These are phyloP conservation scores for Boletus reticuloceps DNA, from an alignment of 768 basidiomycete genomes.

Conservation along the genomic window DNA sequence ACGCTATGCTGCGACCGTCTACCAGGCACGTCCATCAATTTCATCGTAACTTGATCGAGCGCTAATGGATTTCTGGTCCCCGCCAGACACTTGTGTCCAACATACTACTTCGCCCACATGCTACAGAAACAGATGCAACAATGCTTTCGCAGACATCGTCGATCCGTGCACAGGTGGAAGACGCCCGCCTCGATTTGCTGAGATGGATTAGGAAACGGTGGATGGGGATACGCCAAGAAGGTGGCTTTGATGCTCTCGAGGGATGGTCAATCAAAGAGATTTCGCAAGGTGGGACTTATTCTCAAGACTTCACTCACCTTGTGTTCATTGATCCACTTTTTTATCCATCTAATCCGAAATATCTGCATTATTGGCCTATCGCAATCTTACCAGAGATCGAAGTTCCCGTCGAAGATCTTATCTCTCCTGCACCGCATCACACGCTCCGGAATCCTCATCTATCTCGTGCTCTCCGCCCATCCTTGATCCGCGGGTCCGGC, in stretches of 20 bases:
- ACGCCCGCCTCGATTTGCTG: slow-evolving; percentile 44
- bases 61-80: background rate
- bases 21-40: slow-evolving; percentile 56
- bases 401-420: slow-evolving; percentile 71
- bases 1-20: slow-evolving; percentile 62
- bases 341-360: background rate
- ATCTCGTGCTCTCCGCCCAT: slow-evolving; percentile 28
- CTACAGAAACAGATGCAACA: slow-evolving; percentile 53
- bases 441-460: slow-evolving; percentile 24
- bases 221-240: slow-evolving; percentile 67
- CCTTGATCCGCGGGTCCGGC: slow-evolving; percentile 23
- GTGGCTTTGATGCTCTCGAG: slow-evolving; percentile 83
- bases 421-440: slow-evolving; percentile 41
- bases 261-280: slow-evolving; percentile 90
- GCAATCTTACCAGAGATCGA: slow-evolving; percentile 62
- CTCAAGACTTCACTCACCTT: background rate
- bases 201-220: slow-evolving; percentile 77
- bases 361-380: background rate
- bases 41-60: background rate
- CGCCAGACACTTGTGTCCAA: slow-evolving; percentile 66
- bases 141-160: slow-evolving; percentile 69
- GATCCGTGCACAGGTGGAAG: slow-evolving; percentile 71
- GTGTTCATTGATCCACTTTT: background rate
- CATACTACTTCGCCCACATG: slow-evolving; percentile 68
- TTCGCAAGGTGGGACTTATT: slow-evolving; percentile 26